Evolutionary conservation across 441 rosid species (phyloP).

Genomic region (Populus hybrid): DNA sequence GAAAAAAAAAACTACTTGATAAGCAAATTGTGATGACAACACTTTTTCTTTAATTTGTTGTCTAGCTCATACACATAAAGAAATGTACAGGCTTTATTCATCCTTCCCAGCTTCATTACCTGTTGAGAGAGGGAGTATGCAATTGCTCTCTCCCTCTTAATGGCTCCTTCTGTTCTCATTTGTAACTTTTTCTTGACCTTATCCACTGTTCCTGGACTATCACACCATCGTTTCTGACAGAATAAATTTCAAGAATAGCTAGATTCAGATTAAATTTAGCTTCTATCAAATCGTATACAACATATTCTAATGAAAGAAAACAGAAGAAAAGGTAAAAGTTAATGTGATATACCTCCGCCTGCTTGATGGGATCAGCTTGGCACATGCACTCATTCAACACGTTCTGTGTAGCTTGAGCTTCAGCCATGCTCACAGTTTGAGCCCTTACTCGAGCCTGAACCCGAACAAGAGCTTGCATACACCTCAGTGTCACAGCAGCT

Average conservation of each 20-base stretch:
- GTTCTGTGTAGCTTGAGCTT: conserved; percentile 26
- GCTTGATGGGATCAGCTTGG: conserved; percentile 47
- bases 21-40: neutral
- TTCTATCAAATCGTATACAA: neutral
- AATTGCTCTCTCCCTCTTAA: conserved; percentile 87
- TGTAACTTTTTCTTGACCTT: conserved; percentile 60
- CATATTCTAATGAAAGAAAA: neutral
- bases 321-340: neutral
- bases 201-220: conserved; percentile 57
- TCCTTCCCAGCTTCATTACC: conserved; percentile 36
- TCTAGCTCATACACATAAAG: neutral
- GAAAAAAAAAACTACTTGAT: conserved; percentile 11
- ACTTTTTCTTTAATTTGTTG: neutral
- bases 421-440: conserved; percentile 29
- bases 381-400: conserved; percentile 16
- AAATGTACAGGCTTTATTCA: neutral
- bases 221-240: conserved; percentile 74
- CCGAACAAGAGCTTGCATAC: conserved; percentile 96
- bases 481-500: conserved; percentile 86
- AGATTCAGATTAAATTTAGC: neutral
- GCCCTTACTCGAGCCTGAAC: conserved; percentile 82
- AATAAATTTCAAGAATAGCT: neutral
- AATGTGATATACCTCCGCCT: conserved; percentile 59
- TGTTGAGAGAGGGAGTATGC: conserved; percentile 66
- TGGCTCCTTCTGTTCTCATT: conserved; percentile 65